Percentiles rank a stretch among this genome's conserved stretches.
These are phyloP conservation scores for Pisolithus marmoratus DNA, from an alignment of 768 basidiomycete genomes.

Conservation along the genomic window DNA sequence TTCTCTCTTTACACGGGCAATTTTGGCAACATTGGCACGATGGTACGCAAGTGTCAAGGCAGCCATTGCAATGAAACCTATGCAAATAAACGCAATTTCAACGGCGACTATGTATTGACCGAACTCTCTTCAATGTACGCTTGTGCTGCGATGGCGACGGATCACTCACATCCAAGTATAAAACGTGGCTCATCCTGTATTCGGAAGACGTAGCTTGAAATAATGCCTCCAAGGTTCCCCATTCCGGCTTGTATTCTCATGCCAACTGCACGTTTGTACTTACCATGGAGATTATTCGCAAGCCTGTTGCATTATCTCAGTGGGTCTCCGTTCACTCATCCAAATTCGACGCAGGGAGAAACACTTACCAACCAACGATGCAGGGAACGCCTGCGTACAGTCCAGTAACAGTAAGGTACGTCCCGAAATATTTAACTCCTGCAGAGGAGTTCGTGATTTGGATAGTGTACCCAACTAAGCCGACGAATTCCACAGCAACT, in stretches of 20 bases:
- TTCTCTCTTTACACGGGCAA: not conserved
- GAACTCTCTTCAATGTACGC: not conserved
- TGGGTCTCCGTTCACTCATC: not conserved
- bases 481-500: slow-evolving; percentile 41
- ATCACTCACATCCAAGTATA: slow-evolving; percentile 51
- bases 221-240: slow-evolving; percentile 58
- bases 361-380: slow-evolving; percentile 48
- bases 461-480: slow-evolving; percentile 52
- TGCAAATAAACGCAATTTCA: slow-evolving; percentile 60
- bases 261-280: slow-evolving; percentile 5
- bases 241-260: slow-evolving; percentile 39
- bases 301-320: not conserved
- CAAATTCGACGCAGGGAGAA: not conserved
- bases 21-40: not conserved
- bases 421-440: slow-evolving; percentile 65
- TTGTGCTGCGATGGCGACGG: not conserved
- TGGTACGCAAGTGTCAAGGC: not conserved
- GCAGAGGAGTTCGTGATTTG: slow-evolving; percentile 46
- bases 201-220: slow-evolving; percentile 59
- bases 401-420: slow-evolving; percentile 57
- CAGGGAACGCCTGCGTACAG: slow-evolving; percentile 55
- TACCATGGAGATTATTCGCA: slow-evolving; percentile 7
- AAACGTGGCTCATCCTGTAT: slow-evolving; percentile 53
- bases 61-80: slow-evolving; percentile 37
- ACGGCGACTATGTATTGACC: slow-evolving; percentile 38